Percentiles rank a stretch among this genome's conserved stretches.
Conservation (phyloP, 1,284 basidiomycete species). For the Thelephora terrestris region DNA sequence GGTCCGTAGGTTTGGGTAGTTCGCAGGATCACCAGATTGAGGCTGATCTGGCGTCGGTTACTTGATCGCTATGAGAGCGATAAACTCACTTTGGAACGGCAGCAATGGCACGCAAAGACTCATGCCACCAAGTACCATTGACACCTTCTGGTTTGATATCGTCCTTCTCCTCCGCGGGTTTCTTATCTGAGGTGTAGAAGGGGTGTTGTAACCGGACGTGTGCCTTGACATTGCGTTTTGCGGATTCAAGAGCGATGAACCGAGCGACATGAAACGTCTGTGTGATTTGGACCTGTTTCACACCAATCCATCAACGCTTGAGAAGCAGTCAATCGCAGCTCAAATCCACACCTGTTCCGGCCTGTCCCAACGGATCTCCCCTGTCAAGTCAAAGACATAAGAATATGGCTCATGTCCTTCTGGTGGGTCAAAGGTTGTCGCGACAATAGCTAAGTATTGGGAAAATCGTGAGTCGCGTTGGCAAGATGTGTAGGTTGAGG, state of each 20-base stretch:
- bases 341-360: slow-evolving; percentile 52
- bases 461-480: slow-evolving; percentile 1
- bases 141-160: slow-evolving; percentile 66
- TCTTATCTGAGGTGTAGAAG: slow-evolving; percentile 70
- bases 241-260: slow-evolving; percentile 59
- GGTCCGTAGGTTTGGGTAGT: slow-evolving; percentile 69
- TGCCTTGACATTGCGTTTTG: slow-evolving; percentile 56
- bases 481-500: not conserved
- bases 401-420: slow-evolving; percentile 55
- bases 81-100: slow-evolving; percentile 55
- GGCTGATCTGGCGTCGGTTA: slow-evolving; percentile 27
- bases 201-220: slow-evolving; percentile 76
- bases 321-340: not conserved
- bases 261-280: slow-evolving; percentile 68
- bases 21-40: slow-evolving; percentile 75
- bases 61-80: slow-evolving; percentile 3
- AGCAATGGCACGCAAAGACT: slow-evolving; percentile 67
- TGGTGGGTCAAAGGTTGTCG: slow-evolving; percentile 57
- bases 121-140: slow-evolving; percentile 85
- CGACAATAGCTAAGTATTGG: slow-evolving; percentile 42
- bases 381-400: slow-evolving; percentile 75
- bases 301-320: not conserved
- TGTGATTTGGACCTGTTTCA: slow-evolving; percentile 60
- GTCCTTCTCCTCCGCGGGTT: slow-evolving; percentile 60
- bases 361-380: slow-evolving; percentile 72